Percentiles rank a stretch among this genome's conserved stretches.
Conservation (phyloP, 208 protist genomes). For the Willaertia magna region DNA sequence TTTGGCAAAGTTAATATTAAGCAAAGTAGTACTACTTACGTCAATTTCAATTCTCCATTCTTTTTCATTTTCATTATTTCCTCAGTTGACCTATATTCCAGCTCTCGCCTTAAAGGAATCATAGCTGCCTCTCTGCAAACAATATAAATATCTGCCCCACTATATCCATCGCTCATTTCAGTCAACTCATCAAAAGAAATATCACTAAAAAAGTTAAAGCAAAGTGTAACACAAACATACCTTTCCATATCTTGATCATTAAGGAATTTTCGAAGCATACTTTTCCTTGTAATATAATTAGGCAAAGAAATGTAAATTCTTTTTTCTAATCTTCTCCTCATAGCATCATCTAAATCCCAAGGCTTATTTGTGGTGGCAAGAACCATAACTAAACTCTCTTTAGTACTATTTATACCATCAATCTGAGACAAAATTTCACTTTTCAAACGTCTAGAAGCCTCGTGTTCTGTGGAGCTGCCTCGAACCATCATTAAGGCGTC, state of each 20-base stretch:
- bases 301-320: slow-evolving; percentile 83
- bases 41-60: background rate
- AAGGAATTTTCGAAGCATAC: background rate
- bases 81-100: background rate
- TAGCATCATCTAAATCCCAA: slow-evolving; percentile 79
- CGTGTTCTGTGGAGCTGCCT: slow-evolving; percentile 42
- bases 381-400: slow-evolving; percentile 36
- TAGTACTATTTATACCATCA: slow-evolving; percentile 41
- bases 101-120: background rate
- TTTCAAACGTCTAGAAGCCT: slow-evolving; percentile 71
- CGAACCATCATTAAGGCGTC: slow-evolving; percentile 47
- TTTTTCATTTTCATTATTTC: background rate
- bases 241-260: background rate
- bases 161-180: slow-evolving; percentile 36
- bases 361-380: slow-evolving; percentile 71
- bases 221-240: background rate
- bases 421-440: slow-evolving; percentile 84
- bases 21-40: no score
- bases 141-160: slow-evolving; percentile 40
- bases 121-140: background rate
- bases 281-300: slow-evolving; percentile 20
- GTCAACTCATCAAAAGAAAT: slow-evolving; percentile 16
- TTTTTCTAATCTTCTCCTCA: slow-evolving; percentile 65
- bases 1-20: no score
- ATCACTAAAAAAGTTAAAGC: background rate